phyloP scores from a whole-genome alignment of 176 grass and related monocot species.

The Stipa capillata region DNA sequence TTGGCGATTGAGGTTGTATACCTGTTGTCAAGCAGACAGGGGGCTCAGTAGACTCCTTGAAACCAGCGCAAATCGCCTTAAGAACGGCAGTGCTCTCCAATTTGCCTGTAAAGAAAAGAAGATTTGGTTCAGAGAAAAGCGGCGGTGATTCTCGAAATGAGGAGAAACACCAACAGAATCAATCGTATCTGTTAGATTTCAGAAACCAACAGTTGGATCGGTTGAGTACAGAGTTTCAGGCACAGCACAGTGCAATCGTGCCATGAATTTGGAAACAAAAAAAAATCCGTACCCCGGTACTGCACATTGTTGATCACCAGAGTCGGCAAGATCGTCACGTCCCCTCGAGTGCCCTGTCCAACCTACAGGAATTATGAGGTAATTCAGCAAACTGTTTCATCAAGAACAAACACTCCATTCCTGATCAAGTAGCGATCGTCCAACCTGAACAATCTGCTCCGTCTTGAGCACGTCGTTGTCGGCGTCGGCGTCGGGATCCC shows the following conservation, averaged over 20 bases:
- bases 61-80: constrained; percentile 85
- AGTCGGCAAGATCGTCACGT: constrained; percentile 87
- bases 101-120: constrained; percentile 34
- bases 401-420: not conserved
- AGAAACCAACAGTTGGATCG: not conserved
- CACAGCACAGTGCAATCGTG: not conserved
- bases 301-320: constrained; percentile 89
- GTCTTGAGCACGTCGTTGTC: constrained; percentile 73
- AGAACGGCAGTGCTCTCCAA: constrained; percentile 66
- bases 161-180: not conserved
- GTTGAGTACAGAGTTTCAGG: not conserved
- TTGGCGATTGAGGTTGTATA: not conserved
- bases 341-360: constrained; percentile 58
- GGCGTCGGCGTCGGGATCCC: constrained; percentile 56
- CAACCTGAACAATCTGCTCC: constrained; percentile 75
- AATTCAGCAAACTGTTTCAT: not conserved
- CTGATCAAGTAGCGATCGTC: no score
- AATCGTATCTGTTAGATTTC: not conserved
- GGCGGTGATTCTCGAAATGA: not conserved
- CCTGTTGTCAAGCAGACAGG: constrained; percentile 76
- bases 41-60: constrained; percentile 75
- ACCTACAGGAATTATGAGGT: constrained; percentile 25
- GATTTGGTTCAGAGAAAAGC: not conserved
- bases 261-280: not conserved
- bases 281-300: constrained; percentile 44